phyloP scores from a whole-genome alignment of 23 red algal genomes.

The Gracilaria vermiculophylla region DNA sequence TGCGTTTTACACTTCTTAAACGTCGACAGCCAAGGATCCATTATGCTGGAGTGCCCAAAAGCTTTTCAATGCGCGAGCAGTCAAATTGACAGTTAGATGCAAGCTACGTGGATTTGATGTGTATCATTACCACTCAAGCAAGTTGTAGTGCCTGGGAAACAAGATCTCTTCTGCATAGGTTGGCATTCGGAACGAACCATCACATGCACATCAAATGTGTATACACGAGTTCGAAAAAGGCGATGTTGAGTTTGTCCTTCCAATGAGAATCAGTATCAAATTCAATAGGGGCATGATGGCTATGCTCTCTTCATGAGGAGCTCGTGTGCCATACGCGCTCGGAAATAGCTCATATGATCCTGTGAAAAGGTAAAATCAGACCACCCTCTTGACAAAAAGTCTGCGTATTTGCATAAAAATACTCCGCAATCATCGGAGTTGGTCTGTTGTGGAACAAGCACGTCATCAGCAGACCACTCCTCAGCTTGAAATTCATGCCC shows the following conservation, averaged over 20 bases:
- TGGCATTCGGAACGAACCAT: background rate
- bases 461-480: conserved; percentile 34
- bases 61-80: background rate
- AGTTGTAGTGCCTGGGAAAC: too few relatives aligned
- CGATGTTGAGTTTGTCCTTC: background rate
- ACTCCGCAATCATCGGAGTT: conserved; percentile 97
- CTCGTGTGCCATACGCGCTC: conserved; percentile 65
- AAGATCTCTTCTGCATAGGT: background rate
- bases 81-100: background rate
- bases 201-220: background rate
- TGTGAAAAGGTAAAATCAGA: conserved; percentile 55
- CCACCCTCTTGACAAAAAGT: conserved; percentile 59
- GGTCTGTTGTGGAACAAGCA: conserved; percentile 67
- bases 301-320: conserved; percentile 68
- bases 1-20: background rate
- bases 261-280: background rate
- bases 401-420: conserved; percentile 85
- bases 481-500: conserved; percentile 8
- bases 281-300: background rate
- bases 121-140: too few relatives aligned
- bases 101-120: background rate
- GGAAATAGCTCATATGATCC: conserved; percentile 82
- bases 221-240: background rate
- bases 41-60: background rate
- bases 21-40: background rate